Conservation (phyloP, 768 basidiomycete genomes). For the Ephemerocybe angulata region DNA sequence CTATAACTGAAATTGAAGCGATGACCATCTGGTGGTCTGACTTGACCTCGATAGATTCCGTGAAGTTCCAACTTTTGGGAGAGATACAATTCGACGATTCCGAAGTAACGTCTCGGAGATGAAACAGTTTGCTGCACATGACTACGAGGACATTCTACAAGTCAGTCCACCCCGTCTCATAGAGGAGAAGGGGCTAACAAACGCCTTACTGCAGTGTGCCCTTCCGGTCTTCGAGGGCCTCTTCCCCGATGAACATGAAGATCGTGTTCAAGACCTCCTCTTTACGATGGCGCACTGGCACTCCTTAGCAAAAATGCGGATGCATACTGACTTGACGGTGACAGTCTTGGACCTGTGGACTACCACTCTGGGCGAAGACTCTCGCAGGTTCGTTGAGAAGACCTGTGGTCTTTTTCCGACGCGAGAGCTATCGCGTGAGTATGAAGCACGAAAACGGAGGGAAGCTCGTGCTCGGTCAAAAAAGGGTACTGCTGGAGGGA, state of each 20-base stretch:
- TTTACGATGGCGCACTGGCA: conserved; percentile 31
- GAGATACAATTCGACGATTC: conserved; percentile 30
- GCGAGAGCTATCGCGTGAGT: conserved; percentile 36
- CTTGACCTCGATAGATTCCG: conserved; percentile 14
- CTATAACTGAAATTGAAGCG: conserved; percentile 18
- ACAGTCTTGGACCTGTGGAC: conserved; percentile 22
- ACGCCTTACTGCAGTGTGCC: too few relatives aligned
- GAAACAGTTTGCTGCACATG: conserved; percentile 28
- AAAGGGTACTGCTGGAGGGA: too few relatives aligned
- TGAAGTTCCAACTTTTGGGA: conserved; percentile 22
- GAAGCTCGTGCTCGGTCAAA: background rate
- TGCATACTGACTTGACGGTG: conserved; percentile 28
- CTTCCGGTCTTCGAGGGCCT: conserved; percentile 37
- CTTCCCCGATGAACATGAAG: conserved; percentile 20
- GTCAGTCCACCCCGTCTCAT: too few relatives aligned
- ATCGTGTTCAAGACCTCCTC: conserved; percentile 20
- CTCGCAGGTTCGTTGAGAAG: conserved; percentile 28
- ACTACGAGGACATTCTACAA: conserved; percentile 39
- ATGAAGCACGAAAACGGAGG: conserved; percentile 23
- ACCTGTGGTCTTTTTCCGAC: conserved; percentile 27
- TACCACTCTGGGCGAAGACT: conserved; percentile 20
- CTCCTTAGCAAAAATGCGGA: conserved; percentile 27
- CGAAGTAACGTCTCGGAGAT: conserved; percentile 26
- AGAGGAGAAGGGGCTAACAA: too few relatives aligned
- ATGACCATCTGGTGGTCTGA: conserved; percentile 25